Conservation (phyloP, 2,329 filamentous ascomycete genomes). For the Penicillium thymicola region DNA sequence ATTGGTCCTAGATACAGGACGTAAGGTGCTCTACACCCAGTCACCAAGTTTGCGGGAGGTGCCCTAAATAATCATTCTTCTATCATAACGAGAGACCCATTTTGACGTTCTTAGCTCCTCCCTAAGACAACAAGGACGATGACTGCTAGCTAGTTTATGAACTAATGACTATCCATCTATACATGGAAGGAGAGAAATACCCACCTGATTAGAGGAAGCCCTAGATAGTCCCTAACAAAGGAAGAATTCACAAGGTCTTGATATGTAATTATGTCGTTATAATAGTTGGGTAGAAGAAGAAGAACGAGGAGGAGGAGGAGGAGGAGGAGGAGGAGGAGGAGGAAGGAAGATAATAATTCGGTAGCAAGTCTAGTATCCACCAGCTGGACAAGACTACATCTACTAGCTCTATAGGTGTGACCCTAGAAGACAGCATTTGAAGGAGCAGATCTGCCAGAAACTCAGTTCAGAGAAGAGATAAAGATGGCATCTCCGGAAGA, state of each 20-base stretch:
- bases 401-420: neutral
- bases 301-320: too few relatives aligned
- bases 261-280: neutral
- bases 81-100: neutral
- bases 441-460: neutral
- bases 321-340: neutral
- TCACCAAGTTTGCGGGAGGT: neutral
- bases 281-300: neutral
- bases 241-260: too few relatives aligned
- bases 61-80: neutral
- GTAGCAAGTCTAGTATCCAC: neutral
- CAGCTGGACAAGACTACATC: neutral
- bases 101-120: neutral
- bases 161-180: too few relatives aligned
- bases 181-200: too few relatives aligned
- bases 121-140: neutral
- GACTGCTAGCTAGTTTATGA: too few relatives aligned
- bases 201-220: too few relatives aligned
- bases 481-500: neutral
- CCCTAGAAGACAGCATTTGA: neutral
- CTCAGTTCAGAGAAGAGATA: neutral
- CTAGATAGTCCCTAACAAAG: too few relatives aligned
- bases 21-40: neutral
- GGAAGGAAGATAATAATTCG: neutral
- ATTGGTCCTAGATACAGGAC: neutral